A percentile compares a stretch with the other conserved stretches of the same genome.
phyloP scores from a whole-genome alignment of 371 early-diverging fungal genomes.

The Dichotomocladium elegans region DNA sequence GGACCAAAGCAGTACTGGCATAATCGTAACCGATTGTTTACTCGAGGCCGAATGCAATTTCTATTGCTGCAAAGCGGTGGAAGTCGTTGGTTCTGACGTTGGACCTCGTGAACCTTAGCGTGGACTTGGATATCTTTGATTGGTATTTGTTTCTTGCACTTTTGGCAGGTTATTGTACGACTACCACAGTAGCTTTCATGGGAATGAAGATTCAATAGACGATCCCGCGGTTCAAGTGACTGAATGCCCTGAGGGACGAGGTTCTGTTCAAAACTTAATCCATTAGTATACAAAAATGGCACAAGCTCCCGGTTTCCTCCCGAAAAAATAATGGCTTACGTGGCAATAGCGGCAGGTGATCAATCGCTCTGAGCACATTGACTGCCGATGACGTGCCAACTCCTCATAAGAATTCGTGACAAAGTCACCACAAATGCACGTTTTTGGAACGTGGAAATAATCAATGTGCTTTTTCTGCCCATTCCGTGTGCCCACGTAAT shows the following conservation, averaged over 20 bases:
- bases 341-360: conserved; percentile 86
- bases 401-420: conserved; percentile 34
- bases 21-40: conserved; percentile 55
- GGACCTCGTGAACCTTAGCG: conserved; percentile 67
- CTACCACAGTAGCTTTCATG: conserved; percentile 89
- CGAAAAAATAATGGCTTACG: conserved; percentile 16
- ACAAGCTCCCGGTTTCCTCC: conserved; percentile 27
- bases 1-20: conserved; percentile 83
- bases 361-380: conserved; percentile 66
- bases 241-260: conserved; percentile 64
- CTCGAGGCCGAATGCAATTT: conserved; percentile 59
- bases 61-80: conserved; percentile 70
- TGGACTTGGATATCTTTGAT: conserved; percentile 79
- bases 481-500: conserved; percentile 42
- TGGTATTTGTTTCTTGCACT: conserved; percentile 69
- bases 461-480: conserved; percentile 64
- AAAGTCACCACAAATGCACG: conserved; percentile 57
- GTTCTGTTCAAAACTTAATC: conserved; percentile 20
- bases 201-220: conserved; percentile 59
- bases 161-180: conserved; percentile 76
- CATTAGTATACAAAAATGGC: conserved; percentile 55
- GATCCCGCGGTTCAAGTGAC: conserved; percentile 60
- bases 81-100: conserved; percentile 53
- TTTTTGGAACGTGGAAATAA: conserved; percentile 56
- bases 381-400: conserved; percentile 67